Percentiles rank a stretch among this genome's conserved stretches.
Conservation (phyloP, 345 rosid genomes). For the Eucalyptus dawsonii region DNA sequence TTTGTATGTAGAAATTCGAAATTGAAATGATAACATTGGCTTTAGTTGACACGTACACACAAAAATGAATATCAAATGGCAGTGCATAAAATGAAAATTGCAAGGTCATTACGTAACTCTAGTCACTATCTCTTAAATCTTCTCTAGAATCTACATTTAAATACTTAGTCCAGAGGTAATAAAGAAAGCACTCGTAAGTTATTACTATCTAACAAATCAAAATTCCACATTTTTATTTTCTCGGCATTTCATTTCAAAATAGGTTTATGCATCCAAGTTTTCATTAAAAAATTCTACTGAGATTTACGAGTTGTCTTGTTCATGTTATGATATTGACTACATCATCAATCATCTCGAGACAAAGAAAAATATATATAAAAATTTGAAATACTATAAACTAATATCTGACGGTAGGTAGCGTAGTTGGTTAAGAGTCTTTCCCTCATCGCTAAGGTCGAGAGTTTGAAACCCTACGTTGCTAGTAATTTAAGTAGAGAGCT, state of each 20-base stretch:
- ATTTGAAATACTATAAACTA: not conserved
- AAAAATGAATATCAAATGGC: not conserved
- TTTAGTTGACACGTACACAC: not conserved
- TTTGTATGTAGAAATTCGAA: not conserved
- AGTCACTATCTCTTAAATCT: not conserved
- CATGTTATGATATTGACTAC: not conserved
- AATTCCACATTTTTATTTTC: not conserved
- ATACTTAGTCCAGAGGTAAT: not conserved
- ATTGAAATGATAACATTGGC: not conserved
- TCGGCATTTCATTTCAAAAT: not conserved
- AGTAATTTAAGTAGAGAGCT: too few relatives aligned
- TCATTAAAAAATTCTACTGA: not conserved
- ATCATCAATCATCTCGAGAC: not conserved
- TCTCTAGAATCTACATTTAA: not conserved
- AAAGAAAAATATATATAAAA: not conserved
- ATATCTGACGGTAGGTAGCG: not conserved
- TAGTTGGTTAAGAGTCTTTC: fast-evolving
- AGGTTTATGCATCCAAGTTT: not conserved
- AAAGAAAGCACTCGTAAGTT: not conserved
- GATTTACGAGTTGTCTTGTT: not conserved
- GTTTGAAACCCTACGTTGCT: too few relatives aligned
- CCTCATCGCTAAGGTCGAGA: too few relatives aligned
- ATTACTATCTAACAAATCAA: not conserved
- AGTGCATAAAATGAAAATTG: not conserved
- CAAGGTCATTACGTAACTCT: not conserved